phyloP scores from a whole-genome alignment of 352 stramenopile genomes.

The Elongisporangium undulatum region DNA sequence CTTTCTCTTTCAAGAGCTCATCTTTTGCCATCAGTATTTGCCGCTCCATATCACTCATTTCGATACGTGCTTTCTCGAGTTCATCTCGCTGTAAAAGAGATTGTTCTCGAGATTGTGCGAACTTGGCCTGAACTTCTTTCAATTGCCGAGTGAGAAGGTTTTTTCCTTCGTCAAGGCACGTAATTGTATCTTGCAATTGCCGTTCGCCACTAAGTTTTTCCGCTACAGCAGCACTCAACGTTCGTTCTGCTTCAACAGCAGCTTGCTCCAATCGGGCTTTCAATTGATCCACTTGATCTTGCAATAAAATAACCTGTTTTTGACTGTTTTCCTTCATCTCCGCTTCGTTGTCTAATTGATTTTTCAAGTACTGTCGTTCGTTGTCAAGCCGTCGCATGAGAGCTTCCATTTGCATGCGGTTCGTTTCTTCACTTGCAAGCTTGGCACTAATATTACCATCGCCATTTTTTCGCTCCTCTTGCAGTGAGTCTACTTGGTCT shows the following conservation, averaged over 20 bases:
- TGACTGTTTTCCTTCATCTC: conserved; percentile 42
- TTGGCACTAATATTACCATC: conserved; percentile 41
- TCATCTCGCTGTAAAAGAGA: conserved; percentile 58
- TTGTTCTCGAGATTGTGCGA: conserved; percentile 48
- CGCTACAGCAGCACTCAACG: conserved; percentile 22
- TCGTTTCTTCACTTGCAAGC: conserved; percentile 69
- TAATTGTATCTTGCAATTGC: conserved; percentile 27
- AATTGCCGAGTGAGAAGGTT: conserved; percentile 41
- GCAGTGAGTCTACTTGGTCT: conserved; percentile 40
- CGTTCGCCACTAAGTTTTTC: conserved; percentile 33
- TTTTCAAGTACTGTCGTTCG: conserved; percentile 80
- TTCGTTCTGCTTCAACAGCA: conserved; percentile 31
- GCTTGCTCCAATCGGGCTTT: conserved; percentile 31
- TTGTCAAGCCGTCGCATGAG: conserved; percentile 69
- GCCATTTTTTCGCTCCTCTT: conserved; percentile 48
- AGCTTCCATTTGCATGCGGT: conserved; percentile 78
- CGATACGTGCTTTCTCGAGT: conserved; percentile 46
- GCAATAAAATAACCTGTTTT: conserved; percentile 27
- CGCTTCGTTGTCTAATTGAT: conserved; percentile 53
- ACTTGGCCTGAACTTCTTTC: conserved; percentile 59
- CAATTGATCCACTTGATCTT: conserved; percentile 38
- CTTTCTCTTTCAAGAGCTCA: conserved; percentile 50
- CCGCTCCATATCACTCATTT: conserved; percentile 36
- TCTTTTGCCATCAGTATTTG: conserved; percentile 42
- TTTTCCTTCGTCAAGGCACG: conserved; percentile 52